phyloP scores from a whole-genome alignment of 176 grass and related monocot species.

The Themeda triandra region DNA sequence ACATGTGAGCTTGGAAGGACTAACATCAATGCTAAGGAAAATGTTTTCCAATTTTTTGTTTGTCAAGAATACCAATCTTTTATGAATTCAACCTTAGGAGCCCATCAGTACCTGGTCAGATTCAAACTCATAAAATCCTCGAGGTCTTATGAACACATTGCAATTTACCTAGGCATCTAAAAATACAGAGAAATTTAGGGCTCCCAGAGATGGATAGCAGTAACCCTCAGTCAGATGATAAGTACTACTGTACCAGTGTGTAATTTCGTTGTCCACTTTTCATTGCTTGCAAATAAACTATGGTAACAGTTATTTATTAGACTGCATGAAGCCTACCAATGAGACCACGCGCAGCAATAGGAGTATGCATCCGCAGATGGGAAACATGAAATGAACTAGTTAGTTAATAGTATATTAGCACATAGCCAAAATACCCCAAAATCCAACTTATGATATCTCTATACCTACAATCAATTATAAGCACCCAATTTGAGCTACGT shows the following conservation, averaged over 20 bases:
- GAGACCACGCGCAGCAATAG: not conserved
- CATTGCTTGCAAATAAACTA: not conserved
- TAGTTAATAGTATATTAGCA: not conserved
- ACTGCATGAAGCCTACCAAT: not conserved
- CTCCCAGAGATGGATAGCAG: not conserved
- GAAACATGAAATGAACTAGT: constrained; percentile 7
- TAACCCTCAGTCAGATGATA: not conserved
- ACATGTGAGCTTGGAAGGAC: not conserved
- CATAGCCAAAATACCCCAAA: not conserved
- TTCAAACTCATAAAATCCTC: not conserved
- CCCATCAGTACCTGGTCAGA: not conserved
- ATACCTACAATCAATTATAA: not conserved
- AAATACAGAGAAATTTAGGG: not conserved
- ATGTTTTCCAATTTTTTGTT: not conserved
- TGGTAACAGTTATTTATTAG: not conserved
- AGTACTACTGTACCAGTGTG: not conserved
- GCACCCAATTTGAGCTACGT: not conserved
- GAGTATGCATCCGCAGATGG: not conserved
- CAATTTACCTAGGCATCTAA: not conserved
- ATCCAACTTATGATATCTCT: not conserved
- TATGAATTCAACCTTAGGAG: not conserved
- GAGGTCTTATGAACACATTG: not conserved
- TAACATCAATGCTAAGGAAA: not conserved
- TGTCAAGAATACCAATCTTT: not conserved
- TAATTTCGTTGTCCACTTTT: not conserved